phyloP scores from a whole-genome alignment of 139 green algal genomes.

The Pleodorina starrii region DNA sequence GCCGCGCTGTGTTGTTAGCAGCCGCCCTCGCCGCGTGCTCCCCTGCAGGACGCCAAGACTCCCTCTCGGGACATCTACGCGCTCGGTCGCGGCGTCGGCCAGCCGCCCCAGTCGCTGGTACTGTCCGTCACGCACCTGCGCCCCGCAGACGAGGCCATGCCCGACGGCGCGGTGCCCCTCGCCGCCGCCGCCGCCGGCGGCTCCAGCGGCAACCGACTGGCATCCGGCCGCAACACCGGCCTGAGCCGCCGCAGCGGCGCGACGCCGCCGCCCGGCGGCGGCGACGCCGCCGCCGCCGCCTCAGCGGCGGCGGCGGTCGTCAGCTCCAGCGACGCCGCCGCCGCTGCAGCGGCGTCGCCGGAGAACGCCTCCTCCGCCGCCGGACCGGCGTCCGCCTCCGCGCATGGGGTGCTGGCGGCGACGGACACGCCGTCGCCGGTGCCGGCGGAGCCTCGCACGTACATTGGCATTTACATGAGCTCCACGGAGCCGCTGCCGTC shows the following conservation, averaged over 20 bases:
- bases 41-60: conserved; percentile 38
- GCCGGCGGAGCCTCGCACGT: conserved; percentile 29
- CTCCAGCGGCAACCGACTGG: neutral
- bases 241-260: conserved; percentile 6
- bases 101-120: conserved; percentile 43
- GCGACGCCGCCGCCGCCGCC: neutral
- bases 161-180: neutral
- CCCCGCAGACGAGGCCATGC: conserved; percentile 6
- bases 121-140: conserved; percentile 44
- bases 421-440: neutral
- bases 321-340: neutral
- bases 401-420: neutral
- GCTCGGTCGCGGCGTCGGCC: conserved; percentile 33
- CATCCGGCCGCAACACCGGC: neutral
- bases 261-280: neutral
- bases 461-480: conserved; percentile 42
- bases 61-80: conserved; percentile 50
- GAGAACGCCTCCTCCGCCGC: neutral
- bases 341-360: neutral
- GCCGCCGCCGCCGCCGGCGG: neutral
- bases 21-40: too few species aligned
- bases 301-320: neutral
- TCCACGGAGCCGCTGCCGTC: conserved; percentile 35
- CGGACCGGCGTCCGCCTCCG: neutral
- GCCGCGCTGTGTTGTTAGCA: too few species aligned